These are phyloP conservation scores for Spergularia bocconei DNA, from an alignment of 148 eudicot genomes.

Conservation along the genomic window DNA sequence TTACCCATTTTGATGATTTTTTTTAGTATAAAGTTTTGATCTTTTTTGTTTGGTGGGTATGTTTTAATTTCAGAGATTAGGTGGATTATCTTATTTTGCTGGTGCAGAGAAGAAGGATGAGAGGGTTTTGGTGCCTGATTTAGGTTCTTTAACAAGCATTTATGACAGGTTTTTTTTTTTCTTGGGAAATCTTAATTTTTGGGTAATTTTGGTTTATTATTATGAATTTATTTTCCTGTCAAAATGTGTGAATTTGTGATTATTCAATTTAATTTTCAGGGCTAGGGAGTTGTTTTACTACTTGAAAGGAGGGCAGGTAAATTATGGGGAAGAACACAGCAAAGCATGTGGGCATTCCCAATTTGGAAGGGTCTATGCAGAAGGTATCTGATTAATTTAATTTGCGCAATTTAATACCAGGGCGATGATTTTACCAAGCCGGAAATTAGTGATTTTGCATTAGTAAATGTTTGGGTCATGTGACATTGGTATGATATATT, in stretches of 20 bases:
- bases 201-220: not conserved
- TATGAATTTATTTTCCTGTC: not conserved
- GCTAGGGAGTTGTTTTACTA: slow-evolving; percentile 95
- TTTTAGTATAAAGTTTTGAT: slow-evolving; percentile 1
- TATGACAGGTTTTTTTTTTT: slow-evolving; percentile 64
- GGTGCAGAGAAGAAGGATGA: slow-evolving; percentile 98
- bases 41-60: slow-evolving; percentile 12
- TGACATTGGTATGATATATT: not conserved
- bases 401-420: not conserved
- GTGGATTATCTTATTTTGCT: slow-evolving; percentile 82
- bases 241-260: not conserved
- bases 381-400: slow-evolving; percentile 40
- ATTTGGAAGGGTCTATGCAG: slow-evolving; percentile 72
- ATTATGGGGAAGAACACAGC: slow-evolving; percentile 96
- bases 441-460: not conserved
- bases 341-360: slow-evolving; percentile 81
- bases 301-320: slow-evolving; percentile 94
- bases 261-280: slow-evolving; percentile 38
- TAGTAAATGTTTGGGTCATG: not conserved
- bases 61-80: slow-evolving; percentile 53
- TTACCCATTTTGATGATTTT: not conserved
- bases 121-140: slow-evolving; percentile 92
- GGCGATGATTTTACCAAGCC: too few relatives aligned
- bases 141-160: slow-evolving; percentile 85
- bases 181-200: not conserved